Evolutionary conservation across 495 filamentous ascomycete genomes (phyloP).

Genomic region (Talaromyces wortmannii): DNA sequence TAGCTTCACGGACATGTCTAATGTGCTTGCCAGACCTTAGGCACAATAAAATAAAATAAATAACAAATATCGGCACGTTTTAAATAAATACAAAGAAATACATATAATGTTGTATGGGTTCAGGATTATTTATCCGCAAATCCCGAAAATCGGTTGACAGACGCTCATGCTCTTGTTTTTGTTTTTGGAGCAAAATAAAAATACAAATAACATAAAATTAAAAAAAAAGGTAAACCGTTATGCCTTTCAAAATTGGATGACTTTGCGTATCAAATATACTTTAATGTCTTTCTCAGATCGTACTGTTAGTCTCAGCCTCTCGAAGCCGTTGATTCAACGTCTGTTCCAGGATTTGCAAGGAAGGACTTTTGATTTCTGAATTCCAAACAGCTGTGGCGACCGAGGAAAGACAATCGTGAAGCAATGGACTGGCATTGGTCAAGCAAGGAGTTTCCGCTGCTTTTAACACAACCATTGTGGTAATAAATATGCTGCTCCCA

Average conservation of each 20-base stretch:
- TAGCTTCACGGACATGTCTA: not conserved
- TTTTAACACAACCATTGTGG: slow-evolving; percentile 1
- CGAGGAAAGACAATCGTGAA: slow-evolving; percentile 4
- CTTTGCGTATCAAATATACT: not conserved
- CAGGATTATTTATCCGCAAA: not conserved
- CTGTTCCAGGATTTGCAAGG: slow-evolving; percentile 1
- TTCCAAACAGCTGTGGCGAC: not conserved
- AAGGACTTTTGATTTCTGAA: slow-evolving; percentile 3
- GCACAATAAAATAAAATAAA: not conserved
- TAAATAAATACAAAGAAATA: not conserved
- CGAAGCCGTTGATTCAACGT: slow-evolving; percentile 3
- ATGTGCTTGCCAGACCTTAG: not conserved
- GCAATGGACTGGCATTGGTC: not conserved
- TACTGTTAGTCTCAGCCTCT: not conserved
- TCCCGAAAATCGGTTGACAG: not conserved
- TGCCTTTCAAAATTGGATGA: not conserved
- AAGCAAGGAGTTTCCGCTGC: not conserved
- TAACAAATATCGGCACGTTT: not conserved
- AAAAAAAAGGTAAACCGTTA: too few relatives aligned
- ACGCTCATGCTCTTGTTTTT: not conserved
- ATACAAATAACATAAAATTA: too few relatives aligned
- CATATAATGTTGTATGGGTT: not conserved
- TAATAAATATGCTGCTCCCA: not conserved
- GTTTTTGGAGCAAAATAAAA: not conserved
- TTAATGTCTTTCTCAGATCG: not conserved